These are phyloP conservation scores for Phytophthora syringae DNA, from an alignment of 352 stramenopile genomes.

Conservation along the genomic window DNA sequence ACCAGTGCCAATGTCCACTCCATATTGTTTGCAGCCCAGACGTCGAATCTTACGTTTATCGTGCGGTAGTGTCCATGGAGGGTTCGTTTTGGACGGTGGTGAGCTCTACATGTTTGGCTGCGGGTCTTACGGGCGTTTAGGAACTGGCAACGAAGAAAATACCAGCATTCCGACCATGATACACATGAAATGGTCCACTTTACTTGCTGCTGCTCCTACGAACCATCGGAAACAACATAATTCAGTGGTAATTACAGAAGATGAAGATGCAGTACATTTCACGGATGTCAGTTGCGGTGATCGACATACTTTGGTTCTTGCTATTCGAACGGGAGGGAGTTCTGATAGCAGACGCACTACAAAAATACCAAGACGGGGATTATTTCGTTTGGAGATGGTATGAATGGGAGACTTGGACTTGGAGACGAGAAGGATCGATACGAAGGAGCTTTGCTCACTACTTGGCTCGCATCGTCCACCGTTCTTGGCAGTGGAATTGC, in stretches of 20 bases:
- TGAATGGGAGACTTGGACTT: slow-evolving; percentile 68
- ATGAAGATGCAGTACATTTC: slow-evolving; percentile 54
- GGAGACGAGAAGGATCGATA: slow-evolving; percentile 57
- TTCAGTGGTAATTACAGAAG: slow-evolving; percentile 6
- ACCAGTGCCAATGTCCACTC: slow-evolving; percentile 22
- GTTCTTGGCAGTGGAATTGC: slow-evolving; percentile 14
- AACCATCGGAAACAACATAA: slow-evolving; percentile 16
- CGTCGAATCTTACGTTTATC: slow-evolving; percentile 52
- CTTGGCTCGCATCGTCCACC: slow-evolving; percentile 34
- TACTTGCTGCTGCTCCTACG: slow-evolving; percentile 24
- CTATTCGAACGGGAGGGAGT: background rate
- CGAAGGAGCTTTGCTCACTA: slow-evolving; percentile 48
- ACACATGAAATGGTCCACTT: slow-evolving; percentile 46
- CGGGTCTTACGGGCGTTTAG: slow-evolving; percentile 63
- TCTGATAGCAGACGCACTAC: slow-evolving; percentile 7
- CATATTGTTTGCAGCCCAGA: slow-evolving; percentile 32
- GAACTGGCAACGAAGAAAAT: slow-evolving; percentile 39
- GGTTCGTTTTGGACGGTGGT: slow-evolving; percentile 63
- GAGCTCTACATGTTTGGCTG: slow-evolving; percentile 77
- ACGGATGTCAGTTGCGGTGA: slow-evolving; percentile 72
- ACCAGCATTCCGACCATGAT: slow-evolving; percentile 36
- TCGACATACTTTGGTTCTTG: slow-evolving; percentile 63
- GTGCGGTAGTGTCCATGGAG: slow-evolving; percentile 61
- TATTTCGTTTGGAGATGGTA: slow-evolving; percentile 71
- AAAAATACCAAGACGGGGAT: slow-evolving; percentile 43